Conservation (phyloP, 2,329 filamentous ascomycete species). For the Fusarium sp. region DNA sequence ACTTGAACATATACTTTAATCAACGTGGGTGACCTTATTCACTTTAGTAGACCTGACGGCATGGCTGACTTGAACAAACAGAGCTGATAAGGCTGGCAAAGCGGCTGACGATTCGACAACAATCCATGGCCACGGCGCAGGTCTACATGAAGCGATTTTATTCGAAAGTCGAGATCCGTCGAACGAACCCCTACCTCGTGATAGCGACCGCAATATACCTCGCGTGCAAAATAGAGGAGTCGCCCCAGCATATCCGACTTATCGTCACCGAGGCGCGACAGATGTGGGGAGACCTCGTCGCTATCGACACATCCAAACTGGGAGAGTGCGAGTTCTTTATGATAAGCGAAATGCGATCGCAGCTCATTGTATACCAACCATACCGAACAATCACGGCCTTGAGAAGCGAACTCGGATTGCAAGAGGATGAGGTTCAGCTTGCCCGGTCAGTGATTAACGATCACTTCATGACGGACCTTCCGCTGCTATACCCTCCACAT, state of each 20-base stretch:
- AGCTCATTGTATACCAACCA: constrained; percentile 90
- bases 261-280: constrained; percentile 87
- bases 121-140: constrained; percentile 93
- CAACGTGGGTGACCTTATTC: constrained; percentile 71
- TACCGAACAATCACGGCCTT: constrained; percentile 84
- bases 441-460: constrained; percentile 91
- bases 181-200: constrained; percentile 93
- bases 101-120: constrained; percentile 86
- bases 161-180: constrained; percentile 87
- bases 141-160: constrained; percentile 97
- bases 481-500: constrained; percentile 86
- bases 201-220: constrained; percentile 94
- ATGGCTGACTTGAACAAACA: constrained; percentile 50
- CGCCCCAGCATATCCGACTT: constrained; percentile 92
- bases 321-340: constrained; percentile 95
- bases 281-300: constrained; percentile 83
- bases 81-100: constrained; percentile 87
- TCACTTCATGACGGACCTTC: constrained; percentile 92
- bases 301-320: constrained; percentile 82
- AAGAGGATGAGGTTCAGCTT: constrained; percentile 81
- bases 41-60: not conserved
- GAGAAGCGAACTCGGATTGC: constrained; percentile 75
- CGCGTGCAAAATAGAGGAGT: constrained; percentile 98
- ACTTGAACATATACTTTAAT: constrained; percentile 92
- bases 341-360: constrained; percentile 90